These are phyloP conservation scores for Sarocladium brachiariae DNA, from an alignment of 2,329 filamentous ascomycete species.

Conservation along the genomic window DNA sequence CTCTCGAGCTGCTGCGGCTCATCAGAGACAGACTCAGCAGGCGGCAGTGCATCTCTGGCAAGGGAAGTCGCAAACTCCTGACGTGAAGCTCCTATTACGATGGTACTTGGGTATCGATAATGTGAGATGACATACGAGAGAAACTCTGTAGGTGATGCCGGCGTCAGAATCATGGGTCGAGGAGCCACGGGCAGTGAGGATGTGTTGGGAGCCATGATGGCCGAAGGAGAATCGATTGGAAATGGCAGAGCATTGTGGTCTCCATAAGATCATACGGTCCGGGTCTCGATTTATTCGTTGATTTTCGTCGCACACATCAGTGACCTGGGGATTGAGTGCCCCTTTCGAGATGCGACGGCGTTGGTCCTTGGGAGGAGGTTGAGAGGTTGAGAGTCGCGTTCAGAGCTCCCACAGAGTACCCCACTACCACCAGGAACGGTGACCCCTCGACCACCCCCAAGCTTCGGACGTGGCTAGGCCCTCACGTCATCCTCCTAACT, in stretches of 20 bases:
- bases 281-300: too few species aligned
- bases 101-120: conserved; percentile 50
- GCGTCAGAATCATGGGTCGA: conserved; percentile 40
- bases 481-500: conserved; percentile 12
- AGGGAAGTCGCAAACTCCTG: conserved; percentile 59
- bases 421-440: not conserved
- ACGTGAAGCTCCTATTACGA: conserved; percentile 65
- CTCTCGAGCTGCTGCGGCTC: not conserved
- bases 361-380: not conserved
- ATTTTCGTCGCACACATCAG: too few species aligned
- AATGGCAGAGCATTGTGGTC: not conserved
- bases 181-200: conserved; percentile 14
- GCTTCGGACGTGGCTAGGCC: not conserved
- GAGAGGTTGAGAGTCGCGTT: not conserved
- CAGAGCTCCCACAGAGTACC: not conserved
- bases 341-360: too few species aligned
- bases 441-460: conserved; percentile 12
- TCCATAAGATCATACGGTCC: not conserved
- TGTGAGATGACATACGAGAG: conserved; percentile 56
- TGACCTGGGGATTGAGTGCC: too few species aligned
- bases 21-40: conserved; percentile 2
- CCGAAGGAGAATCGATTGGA: not conserved
- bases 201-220: conserved; percentile 1
- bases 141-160: conserved; percentile 52
- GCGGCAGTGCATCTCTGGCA: conserved; percentile 28